Conservation (phyloP, 352 stramenopile genomes). For the Globisporangium carolinianum region DNA sequence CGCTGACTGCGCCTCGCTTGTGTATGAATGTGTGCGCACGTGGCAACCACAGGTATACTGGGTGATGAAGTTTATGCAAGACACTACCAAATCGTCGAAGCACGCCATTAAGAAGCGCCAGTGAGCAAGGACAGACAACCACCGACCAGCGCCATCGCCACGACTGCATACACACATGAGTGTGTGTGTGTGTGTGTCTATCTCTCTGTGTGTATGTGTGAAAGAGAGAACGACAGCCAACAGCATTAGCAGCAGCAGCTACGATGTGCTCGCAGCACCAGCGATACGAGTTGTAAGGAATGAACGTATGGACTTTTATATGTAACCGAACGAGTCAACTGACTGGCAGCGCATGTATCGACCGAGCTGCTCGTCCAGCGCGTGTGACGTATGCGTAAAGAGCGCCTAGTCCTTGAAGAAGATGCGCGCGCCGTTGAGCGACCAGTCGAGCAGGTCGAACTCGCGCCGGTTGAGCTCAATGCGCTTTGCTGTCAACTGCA, state of each 20-base stretch:
- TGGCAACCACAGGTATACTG: conserved; percentile 37
- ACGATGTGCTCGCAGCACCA: too few relatives aligned
- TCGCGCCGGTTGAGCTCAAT: conserved; percentile 85
- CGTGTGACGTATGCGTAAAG: background rate
- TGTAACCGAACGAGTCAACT: too few relatives aligned
- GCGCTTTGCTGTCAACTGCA: conserved; percentile 84
- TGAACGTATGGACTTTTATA: conserved; percentile 1
- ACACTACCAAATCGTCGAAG: conserved; percentile 28
- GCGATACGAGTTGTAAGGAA: background rate
- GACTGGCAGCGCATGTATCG: too few relatives aligned
- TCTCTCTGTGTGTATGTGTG: background rate
- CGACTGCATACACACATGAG: background rate
- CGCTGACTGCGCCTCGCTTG: too few relatives aligned
- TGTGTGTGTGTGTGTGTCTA: too few relatives aligned
- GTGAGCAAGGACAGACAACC: conserved; percentile 15
- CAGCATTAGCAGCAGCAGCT: background rate
- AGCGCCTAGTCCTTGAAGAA: conserved; percentile 85
- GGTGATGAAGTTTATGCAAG: conserved; percentile 56
- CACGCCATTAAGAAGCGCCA: conserved; percentile 54
- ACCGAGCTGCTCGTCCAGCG: too few relatives aligned
- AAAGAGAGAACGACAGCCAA: background rate
- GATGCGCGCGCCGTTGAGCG: conserved; percentile 85
- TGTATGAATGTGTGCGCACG: too few relatives aligned
- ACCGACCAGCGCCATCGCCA: background rate
- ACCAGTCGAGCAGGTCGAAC: conserved; percentile 88